Evolutionary conservation across 768 basidiomycete species (phyloP), one percentile per base, ranked within the genome.

Genomic region (Gloeopeniophorella convolvens): DNA sequence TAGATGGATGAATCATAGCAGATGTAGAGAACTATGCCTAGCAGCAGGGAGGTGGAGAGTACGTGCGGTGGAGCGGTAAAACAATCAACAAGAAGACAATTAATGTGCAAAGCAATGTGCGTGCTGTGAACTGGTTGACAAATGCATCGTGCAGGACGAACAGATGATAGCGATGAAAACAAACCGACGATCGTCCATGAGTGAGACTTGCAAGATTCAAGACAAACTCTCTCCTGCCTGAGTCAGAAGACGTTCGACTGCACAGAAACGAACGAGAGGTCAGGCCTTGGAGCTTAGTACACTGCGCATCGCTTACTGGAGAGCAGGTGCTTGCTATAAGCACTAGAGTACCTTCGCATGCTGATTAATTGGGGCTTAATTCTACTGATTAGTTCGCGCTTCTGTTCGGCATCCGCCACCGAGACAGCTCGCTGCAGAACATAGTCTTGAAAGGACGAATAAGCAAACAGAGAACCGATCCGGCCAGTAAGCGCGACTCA

Each of bases 361-460:
- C 68, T 79, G 27, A 72, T 70, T 21, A 94, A 71, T 55, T 89
- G 79, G 16, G 83, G 79, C 31, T 77, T 75, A 26, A 90, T 79
- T 58, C 75, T 74, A 52, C 63, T 70, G 56, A 83, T 77, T 28
- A 94, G 66, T 10, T 65, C 63, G 42, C 83, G 82, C 65, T 78
- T 79, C 68, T 94, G 91, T 21, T 85, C 77, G 13, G 76, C 80
- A 55, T 84, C 83, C 4, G 78, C 82, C 16, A 84, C 76, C 18
- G 68, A 69, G 45, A 94, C 68, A 2, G 88, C 85, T 26, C 85
- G 78, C 64, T 92, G 90, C 36, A 92, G 74, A 51, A 93, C 90
- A 62, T 91, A 93, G 65, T 92, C 89, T 91, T 27, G 20, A 23
- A 57, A 33, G 40, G 28, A 36, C 18, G 33, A 36, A 48, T 26